Evolutionary conservation across 2,329 filamentous ascomycete species (phyloP).

Genomic region (Geosmithia morbida): DNA sequence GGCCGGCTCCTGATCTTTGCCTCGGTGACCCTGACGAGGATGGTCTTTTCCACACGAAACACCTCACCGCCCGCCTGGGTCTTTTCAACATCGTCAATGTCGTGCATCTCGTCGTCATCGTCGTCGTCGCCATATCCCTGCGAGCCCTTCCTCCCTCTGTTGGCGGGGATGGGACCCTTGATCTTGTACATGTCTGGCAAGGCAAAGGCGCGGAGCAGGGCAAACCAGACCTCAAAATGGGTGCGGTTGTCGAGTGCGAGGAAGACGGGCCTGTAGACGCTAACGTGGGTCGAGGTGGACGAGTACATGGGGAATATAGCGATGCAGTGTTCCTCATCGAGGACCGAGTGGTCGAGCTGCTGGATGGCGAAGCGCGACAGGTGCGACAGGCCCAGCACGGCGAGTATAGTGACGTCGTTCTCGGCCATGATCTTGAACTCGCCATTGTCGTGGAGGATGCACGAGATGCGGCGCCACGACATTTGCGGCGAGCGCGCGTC

Average conservation of each 20-base stretch:
- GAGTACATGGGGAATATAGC: conserved; percentile 93
- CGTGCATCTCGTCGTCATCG: conserved; percentile 24
- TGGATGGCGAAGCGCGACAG: conserved; percentile 84
- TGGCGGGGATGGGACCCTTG: background rate
- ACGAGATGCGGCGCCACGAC: conserved; percentile 79
- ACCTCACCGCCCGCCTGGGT: conserved; percentile 28
- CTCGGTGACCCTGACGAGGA: conserved; percentile 44
- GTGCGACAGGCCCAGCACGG: conserved; percentile 75
- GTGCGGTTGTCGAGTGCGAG: conserved; percentile 75
- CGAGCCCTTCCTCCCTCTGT: background rate
- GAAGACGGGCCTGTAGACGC: conserved; percentile 77
- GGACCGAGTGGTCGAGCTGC: conserved; percentile 73
- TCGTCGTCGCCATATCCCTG: conserved; percentile 11
- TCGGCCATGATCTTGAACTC: conserved; percentile 86
- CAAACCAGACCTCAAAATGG: conserved; percentile 96
- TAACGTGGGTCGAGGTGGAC: conserved; percentile 54
- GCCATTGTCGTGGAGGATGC: conserved; percentile 87
- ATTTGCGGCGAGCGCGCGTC: conserved; percentile 37
- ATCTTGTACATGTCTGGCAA: conserved; percentile 78
- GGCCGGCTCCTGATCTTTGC: conserved; percentile 38
- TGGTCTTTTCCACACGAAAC: conserved; percentile 48
- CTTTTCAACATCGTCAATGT: conserved; percentile 20
- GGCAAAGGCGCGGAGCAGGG: conserved; percentile 78
- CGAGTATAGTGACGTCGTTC: conserved; percentile 65
- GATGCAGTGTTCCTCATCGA: conserved; percentile 88